Evolutionary conservation across 805 yeast species (phyloP), one percentile per base, ranked within the genome.

Genomic region (Metschnikowia continentalis): DNA sequence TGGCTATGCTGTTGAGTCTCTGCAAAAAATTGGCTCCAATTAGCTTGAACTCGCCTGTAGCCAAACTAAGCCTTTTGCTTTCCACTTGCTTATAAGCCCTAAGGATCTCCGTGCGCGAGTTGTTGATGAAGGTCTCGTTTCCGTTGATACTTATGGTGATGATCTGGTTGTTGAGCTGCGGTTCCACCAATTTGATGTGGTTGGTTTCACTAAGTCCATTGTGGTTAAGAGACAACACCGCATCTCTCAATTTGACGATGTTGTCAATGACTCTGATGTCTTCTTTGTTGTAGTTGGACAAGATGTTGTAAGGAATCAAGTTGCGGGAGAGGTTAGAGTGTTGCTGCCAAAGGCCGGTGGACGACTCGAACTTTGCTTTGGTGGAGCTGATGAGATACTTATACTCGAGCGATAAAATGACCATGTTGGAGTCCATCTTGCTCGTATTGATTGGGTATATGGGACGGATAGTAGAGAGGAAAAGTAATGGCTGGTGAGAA

Each of bases 141-240:
- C 81, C 81, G 42, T 61, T 59, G 23, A 77, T 58, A 17, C 66
- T 56, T 11, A 76, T 65, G 2, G 76, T 68, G 17, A 77, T 63
- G 37, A 70, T 60, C 23, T 65, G 66, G 47, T 66, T 67, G 36
- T 57, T 62, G 47, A 66, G 52, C 37, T 67, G 66, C 13, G 76
- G 74, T 50, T 68, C 74, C 26, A 64, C 55, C 33, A 64, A 52
- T 35, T 57, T 53, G 48, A 63, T 44, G 46, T 54, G 57, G 51
- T 62, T 62, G 37, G 42, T 35, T 11, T 54, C 50, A 32, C 47
- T 30, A 42, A 52, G 45, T 20, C 60, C 61, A 36, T 58, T 57
- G 52, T 58, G 55, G 47, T 57, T 58, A 17, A 58, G 46, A 10
- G 32, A 23, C 50, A 42, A 17, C 23, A 51, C 54, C 2, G 56